Conservation (phyloP, 2,329 filamentous ascomycete genomes). For the Hypoxylon sp. region DNA sequence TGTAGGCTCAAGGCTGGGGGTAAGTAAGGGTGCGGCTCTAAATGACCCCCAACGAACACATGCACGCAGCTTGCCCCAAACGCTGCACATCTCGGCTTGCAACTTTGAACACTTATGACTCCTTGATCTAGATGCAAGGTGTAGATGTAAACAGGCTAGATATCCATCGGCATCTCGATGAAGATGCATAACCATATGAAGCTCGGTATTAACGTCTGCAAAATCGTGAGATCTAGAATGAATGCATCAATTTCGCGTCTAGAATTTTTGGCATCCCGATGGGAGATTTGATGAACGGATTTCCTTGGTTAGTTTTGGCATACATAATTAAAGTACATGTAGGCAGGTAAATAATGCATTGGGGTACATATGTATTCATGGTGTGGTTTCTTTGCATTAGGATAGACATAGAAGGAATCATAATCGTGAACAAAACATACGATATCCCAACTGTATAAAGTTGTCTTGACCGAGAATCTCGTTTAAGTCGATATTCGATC, state of each 20-base stretch:
- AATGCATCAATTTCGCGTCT: conserved; percentile 12
- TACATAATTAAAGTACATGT: too few species aligned
- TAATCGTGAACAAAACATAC: too few species aligned
- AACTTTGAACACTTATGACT: conserved; percentile 13
- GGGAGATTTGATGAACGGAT: conserved; percentile 12
- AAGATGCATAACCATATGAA: conserved; percentile 7
- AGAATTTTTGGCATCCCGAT: conserved; percentile 12
- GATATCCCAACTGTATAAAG: too few species aligned
- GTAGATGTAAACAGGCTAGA: conserved; percentile 17
- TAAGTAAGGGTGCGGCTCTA: conserved; percentile 31
- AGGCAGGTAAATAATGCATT: too few species aligned
- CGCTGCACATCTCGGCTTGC: conserved; percentile 12
- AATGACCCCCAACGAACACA: conserved; percentile 5
- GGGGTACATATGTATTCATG: too few species aligned
- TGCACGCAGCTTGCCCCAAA: conserved; percentile 14
- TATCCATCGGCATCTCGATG: conserved; percentile 7
- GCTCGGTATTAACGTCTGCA: not conserved
- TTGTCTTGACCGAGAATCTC: too few species aligned
- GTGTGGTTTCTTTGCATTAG: too few species aligned
- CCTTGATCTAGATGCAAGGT: conserved; percentile 10
- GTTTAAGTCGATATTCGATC: too few species aligned
- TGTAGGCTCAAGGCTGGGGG: conserved; percentile 18
- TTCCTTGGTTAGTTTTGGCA: too few species aligned
- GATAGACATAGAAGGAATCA: too few species aligned
- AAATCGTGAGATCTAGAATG: conserved; percentile 6